Evolutionary conservation across 495 filamentous ascomycete species (phyloP).

Genomic region (Aspergillus indologenus): DNA sequence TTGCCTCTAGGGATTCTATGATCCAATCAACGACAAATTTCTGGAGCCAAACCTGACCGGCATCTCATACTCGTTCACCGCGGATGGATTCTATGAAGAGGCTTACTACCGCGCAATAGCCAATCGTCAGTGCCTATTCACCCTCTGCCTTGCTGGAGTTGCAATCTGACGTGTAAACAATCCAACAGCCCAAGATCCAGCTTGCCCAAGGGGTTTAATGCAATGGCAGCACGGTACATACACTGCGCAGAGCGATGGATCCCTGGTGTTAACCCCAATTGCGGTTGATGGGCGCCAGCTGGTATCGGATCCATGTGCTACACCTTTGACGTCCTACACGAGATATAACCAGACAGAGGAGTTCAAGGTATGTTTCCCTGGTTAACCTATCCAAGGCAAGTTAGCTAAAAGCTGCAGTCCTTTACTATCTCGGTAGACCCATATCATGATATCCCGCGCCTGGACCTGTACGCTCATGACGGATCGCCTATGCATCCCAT

Average conservation of each 20-base stretch:
- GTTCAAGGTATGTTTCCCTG: constrained; percentile 50
- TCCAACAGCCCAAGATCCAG: constrained; percentile 54
- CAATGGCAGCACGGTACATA: constrained; percentile 78
- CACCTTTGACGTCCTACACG: constrained; percentile 54
- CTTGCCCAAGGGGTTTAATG: constrained; percentile 66
- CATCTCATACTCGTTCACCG: constrained; percentile 79
- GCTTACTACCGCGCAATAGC: constrained; percentile 71
- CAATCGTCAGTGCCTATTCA: constrained; percentile 57
- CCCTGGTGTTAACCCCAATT: constrained; percentile 60
- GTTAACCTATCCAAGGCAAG: background rate
- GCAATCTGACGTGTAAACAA: background rate
- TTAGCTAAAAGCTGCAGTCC: constrained; percentile 43
- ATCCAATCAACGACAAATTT: constrained; percentile 64
- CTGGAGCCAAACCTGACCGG: constrained; percentile 69
- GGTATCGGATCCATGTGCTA: constrained; percentile 62
- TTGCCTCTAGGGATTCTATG: constrained; percentile 64
- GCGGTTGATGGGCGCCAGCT: constrained; percentile 70
- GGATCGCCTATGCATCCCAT: constrained; percentile 69
- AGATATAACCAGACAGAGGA: constrained; percentile 68
- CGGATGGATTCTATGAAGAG: constrained; percentile 68
- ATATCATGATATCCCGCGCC: constrained; percentile 60
- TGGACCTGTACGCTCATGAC: constrained; percentile 64
- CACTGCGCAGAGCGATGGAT: constrained; percentile 52
- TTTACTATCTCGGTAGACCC: constrained; percentile 60
- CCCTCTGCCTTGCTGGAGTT: background rate